These are phyloP conservation scores for Hypoxylon perforatum DNA, from an alignment of 495 filamentous ascomycete genomes.

Conservation along the genomic window DNA sequence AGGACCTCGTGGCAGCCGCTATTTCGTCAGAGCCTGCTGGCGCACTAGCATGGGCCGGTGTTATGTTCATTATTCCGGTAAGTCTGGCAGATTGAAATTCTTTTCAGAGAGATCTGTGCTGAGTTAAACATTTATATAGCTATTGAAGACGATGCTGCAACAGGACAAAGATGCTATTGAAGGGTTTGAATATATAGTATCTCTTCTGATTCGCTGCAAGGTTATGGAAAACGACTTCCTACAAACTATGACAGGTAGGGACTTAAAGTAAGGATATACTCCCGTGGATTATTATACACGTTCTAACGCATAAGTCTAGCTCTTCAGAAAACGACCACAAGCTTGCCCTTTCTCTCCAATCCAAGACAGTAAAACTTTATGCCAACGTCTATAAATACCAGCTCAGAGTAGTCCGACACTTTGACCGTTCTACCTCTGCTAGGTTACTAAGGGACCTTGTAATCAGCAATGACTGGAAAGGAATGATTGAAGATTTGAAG, in stretches of 20 bases:
- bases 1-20: conserved; percentile 13
- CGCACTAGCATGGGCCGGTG: conserved; percentile 23
- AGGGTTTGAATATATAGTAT: conserved; percentile 20
- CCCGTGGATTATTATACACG: not conserved
- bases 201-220: conserved; percentile 13
- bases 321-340: not conserved
- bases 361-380: conserved; percentile 20
- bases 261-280: conserved; percentile 1
- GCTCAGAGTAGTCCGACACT: conserved; percentile 10
- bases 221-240: conserved; percentile 7
- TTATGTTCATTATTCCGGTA: conserved; percentile 22
- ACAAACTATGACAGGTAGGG: not conserved
- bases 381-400: conserved; percentile 16
- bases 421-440: not conserved
- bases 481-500: not conserved
- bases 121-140: not conserved
- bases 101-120: not conserved
- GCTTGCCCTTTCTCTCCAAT: conserved; percentile 6
- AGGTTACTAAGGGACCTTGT: not conserved
- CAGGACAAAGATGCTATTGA: conserved; percentile 15
- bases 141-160: conserved; percentile 6
- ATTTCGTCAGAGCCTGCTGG: conserved; percentile 25
- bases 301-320: conserved; percentile 10
- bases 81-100: not conserved
- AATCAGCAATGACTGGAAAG: conserved; percentile 19